phyloP scores from a whole-genome alignment of 2,329 filamentous ascomycete species.

The Aspergillus versicolor region DNA sequence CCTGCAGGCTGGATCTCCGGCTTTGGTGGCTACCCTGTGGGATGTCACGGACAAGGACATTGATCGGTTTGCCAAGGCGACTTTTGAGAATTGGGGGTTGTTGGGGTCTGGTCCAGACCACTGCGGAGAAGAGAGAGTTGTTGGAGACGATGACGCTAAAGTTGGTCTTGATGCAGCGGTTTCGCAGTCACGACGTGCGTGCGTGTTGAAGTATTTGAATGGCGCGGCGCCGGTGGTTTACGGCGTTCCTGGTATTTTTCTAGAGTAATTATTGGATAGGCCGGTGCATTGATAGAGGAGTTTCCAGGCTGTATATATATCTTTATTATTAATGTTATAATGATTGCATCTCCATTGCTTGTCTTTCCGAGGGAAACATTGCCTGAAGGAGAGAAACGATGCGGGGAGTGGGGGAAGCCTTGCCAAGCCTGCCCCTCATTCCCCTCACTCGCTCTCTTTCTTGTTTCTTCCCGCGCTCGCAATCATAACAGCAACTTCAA shows the following conservation, averaged over 20 bases:
- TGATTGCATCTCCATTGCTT: not conserved
- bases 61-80: slow-evolving; percentile 78
- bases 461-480: not conserved
- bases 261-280: slow-evolving; percentile 41
- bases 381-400: slow-evolving; percentile 13
- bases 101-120: slow-evolving; percentile 41
- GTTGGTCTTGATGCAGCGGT: slow-evolving; percentile 78
- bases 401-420: slow-evolving; percentile 6
- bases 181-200: slow-evolving; percentile 70
- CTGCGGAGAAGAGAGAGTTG: slow-evolving; percentile 32
- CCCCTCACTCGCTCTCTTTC: not conserved
- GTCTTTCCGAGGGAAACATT: slow-evolving; percentile 9
- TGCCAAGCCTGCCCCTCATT: slow-evolving; percentile 14
- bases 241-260: slow-evolving; percentile 80
- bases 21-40: slow-evolving; percentile 91
- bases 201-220: slow-evolving; percentile 86
- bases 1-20: slow-evolving; percentile 80
- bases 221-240: slow-evolving; percentile 93
- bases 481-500: too few species aligned
- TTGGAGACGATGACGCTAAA: slow-evolving; percentile 3
- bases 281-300: slow-evolving; percentile 5
- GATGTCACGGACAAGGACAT: slow-evolving; percentile 98
- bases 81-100: slow-evolving; percentile 86
- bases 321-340: not conserved
- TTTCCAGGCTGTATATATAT: not conserved